A percentile compares a stretch with the other conserved stretches of the same genome.
These are phyloP conservation scores for Ceratobasidium sp. DNA, from an alignment of 1,284 basidiomycete genomes.

Conservation along the genomic window DNA sequence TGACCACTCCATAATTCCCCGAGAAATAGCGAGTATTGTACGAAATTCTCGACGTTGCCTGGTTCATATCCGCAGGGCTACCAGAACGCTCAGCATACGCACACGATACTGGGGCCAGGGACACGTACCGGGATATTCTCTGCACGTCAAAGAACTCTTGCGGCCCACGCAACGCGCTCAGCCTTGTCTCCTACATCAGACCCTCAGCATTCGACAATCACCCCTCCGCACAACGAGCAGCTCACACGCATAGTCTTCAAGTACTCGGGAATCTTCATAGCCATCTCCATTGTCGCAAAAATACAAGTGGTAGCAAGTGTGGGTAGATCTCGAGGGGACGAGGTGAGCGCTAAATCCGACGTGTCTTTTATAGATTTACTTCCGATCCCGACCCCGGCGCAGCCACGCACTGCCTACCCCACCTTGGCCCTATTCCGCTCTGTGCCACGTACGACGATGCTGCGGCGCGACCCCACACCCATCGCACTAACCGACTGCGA, in stretches of 20 bases:
- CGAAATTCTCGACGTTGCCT: slow-evolving; percentile 56
- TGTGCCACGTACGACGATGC: slow-evolving; percentile 18
- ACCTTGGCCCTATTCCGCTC: background rate
- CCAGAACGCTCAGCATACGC: slow-evolving; percentile 44
- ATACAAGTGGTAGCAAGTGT: background rate
- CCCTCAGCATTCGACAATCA: slow-evolving; percentile 12
- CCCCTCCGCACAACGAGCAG: slow-evolving; percentile 45
- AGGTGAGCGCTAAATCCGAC: slow-evolving; percentile 30
- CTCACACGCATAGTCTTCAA: slow-evolving; percentile 78
- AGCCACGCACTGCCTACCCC: slow-evolving; percentile 10
- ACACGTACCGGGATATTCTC: slow-evolving; percentile 71
- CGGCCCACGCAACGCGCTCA: slow-evolving; percentile 83
- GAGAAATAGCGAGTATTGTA: slow-evolving; percentile 65
- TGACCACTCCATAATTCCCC: slow-evolving; percentile 89
- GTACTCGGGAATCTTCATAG: slow-evolving; percentile 71
- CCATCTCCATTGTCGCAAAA: slow-evolving; percentile 64
- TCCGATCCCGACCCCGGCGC: slow-evolving; percentile 20
- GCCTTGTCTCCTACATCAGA: slow-evolving; percentile 73
- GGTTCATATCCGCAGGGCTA: slow-evolving; percentile 65
- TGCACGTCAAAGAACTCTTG: slow-evolving; percentile 91
- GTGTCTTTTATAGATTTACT: slow-evolving; percentile 37
- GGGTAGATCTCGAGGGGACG: slow-evolving; percentile 30
- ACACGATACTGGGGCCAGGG: slow-evolving; percentile 51
- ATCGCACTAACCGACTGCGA: slow-evolving; percentile 10
- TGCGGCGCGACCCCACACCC: slow-evolving; percentile 36